Percentiles rank a stretch among this genome's conserved stretches.
Evolutionary conservation across 129 eudicot genomes (phyloP).

Genomic region (Pulicaria dysenterica): DNA sequence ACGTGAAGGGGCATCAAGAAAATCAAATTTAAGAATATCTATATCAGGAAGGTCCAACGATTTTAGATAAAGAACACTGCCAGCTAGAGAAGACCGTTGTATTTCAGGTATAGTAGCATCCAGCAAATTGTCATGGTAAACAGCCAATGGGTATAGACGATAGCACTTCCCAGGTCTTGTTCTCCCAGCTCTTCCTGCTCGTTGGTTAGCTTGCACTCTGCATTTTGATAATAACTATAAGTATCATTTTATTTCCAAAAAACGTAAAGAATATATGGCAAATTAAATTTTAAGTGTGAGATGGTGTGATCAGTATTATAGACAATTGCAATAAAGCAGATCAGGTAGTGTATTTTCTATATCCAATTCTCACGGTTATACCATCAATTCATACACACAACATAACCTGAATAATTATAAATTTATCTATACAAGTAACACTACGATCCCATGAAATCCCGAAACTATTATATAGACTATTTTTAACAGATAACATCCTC

Average conservation of each 20-base stretch:
- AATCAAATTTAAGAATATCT: slow-evolving; percentile 90
- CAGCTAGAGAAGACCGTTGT: slow-evolving; percentile 93
- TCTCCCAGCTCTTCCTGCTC: slow-evolving; percentile 98
- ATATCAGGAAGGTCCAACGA: slow-evolving; percentile 95
- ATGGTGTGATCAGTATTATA: too few species aligned
- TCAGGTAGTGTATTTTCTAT: too few species aligned
- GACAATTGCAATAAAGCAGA: too few species aligned
- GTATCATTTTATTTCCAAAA: not conserved
- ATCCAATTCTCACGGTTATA: too few species aligned
- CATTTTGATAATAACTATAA: not conserved
- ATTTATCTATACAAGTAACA: too few species aligned
- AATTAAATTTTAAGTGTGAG: too few species aligned
- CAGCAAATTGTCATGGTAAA: slow-evolving; percentile 75
- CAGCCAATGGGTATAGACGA: slow-evolving; percentile 75
- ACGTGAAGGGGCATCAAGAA: slow-evolving; percentile 92
- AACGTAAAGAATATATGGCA: too few species aligned
- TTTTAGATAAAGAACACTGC: slow-evolving; percentile 93
- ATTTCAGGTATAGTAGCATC: slow-evolving; percentile 95
- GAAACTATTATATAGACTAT: too few species aligned
- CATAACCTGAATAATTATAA: too few species aligned
- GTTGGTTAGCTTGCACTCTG: slow-evolving; percentile 98
- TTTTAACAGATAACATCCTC: not conserved
- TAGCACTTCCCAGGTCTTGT: slow-evolving; percentile 97
- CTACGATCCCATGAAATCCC: too few species aligned
- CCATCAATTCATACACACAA: too few species aligned